Base-by-base conservation (phyloP, 345 rosid species). In the Carallia pectinifolia region DNA sequence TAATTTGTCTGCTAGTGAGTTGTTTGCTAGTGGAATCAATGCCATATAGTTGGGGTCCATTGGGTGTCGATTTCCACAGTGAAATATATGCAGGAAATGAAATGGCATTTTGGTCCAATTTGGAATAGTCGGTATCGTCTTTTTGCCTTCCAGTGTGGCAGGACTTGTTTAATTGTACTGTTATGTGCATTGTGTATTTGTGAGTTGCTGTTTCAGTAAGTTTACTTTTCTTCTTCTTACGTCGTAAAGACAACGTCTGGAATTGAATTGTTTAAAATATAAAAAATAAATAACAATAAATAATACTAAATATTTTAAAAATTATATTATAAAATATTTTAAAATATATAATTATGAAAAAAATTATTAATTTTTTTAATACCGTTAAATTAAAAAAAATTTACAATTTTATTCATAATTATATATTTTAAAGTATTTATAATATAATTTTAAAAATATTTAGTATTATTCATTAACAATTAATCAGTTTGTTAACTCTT, bases 1-100 rank as follows among this genome's bases (percentile, higher is more conserved):
- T 2, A 7, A 16, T 76, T 73, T 83, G 84, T 80, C 81, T 36
- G 50, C 18, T 75, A 31, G 40, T 54, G 66, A 38, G 44, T 77
- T 79, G 83, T 77, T 69, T 64, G 66, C 12, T 78, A 62, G 73
- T 62, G 66, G 34, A 56, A 61, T 56, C 62, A 65, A 64, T 33
- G 66, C 59, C 6, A 29, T 8, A 29, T 13, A 29, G 23, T 23
- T 23, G 72, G 74, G 74, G 77, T 62, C 81, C 78, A 73, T 75
- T 44, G 47, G 48, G 50, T 3, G 50, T 44, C 50, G 50, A 44
- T 44, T 44, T 44, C 29, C 64, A 70, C 64, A 68, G 68, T 62
- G 33, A 38, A 19, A 34, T 55, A 38, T 27, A 4, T 27, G 31
- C 34, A 1, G 29, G 70, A 54, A 27, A 55, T 4, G 4, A 27